Evolutionary conservation across 1,284 basidiomycete species (phyloP), one percentile per base, ranked within the genome.

Genomic region (Sanghuangporus sanghuang): DNA sequence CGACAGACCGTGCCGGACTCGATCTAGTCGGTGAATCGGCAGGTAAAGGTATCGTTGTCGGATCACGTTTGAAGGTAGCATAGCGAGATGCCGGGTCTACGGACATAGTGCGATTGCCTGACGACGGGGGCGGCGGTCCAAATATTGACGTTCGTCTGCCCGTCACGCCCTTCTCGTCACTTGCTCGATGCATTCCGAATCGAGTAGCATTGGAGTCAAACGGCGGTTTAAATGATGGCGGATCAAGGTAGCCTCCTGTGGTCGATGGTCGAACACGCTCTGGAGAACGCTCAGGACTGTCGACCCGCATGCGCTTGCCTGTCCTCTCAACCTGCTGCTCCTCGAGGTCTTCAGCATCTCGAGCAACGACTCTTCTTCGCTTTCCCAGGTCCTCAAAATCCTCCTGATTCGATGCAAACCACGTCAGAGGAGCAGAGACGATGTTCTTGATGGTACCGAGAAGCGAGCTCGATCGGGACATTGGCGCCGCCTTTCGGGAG

Each of bases 351-450:
- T 73, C 72, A 7, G 66, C 64, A 27, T 71, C 60, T 77, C 67
- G 38, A 81, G 76, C 69, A 83, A 77, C 65, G 82, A 79, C 71
- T 85, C 87, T 67, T 81, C 81, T 54, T 74, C 78, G 54, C 76
- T 63, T 44, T 69, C 75, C 57, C 12, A 63, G 57, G 71, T 79
- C 78, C 68, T 79, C 79, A 67, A 80, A 81, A 66, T 49, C 32
- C 36, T 82, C 81, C 68, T 76, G 73, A 48, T 76, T 73, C 71
- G 75, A 73, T 67, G 73, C 73, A 67, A 87, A 80, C 86, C 87
- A 87, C 66, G 77, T 69, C 67, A 89, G 78, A 53, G 87, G 85
- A 14, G 84, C 82, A 18, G 85, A 80, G 67, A 89, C 85, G 72
- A 88, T 77, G 73, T 78, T 83, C 77, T 83, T 88, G 72, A 89